Evolutionary conservation across 805 yeast genomes (phyloP), one percentile per base, ranked within the genome.

Genomic region (Metschnikowia kunwiensis): DNA sequence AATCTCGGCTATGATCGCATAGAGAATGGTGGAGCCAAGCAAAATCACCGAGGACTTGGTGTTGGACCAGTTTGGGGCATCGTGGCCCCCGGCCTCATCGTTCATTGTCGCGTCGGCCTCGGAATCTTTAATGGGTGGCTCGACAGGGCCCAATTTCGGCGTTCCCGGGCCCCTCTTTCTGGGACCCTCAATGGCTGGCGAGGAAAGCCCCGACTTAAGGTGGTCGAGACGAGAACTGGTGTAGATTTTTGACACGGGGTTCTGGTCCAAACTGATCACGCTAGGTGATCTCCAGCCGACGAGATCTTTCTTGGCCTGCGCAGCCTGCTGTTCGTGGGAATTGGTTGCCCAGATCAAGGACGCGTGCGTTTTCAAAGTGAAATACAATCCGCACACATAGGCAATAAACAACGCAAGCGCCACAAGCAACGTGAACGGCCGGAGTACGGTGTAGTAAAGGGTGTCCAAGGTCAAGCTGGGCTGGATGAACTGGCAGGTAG

Each of bases 11-110:
- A 93, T 89, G 21, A 87, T 63, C 0, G 98, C 97, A 60, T 93
- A 93, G 14, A 88, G 65, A 8, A 89, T 45, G 0, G 98, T 93
- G 1, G 97, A 91, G 3, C 82, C 76, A 6, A 93, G 67, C 30
- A 93, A 68, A 36, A 93, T 89, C 12, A 82, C 74, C 0, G 95
- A 75, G 2, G 96, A 85, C 60, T 88, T 91, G 11, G 67, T 65
- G 52, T 91, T 75, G 5, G 95, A 82, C 98, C 98, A 93, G 57
- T 93, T 93, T 30, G 98, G 97, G 0, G 97, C 94, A 58, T 88
- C 97, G 50, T 91, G 97, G 1, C 95, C 94, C 5, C 83, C 82
- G n/a, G 20, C 13, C 5, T 39, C 38, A 8, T 31, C 40, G 17
- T 14, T 15, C 25, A 27, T 15, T 2, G 35, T 22, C 9, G 23